Evolutionary conservation across 1,284 basidiomycete genomes (phyloP), one percentile per base, ranked within the genome.

Genomic region (Apiotrichum siamense): DNA sequence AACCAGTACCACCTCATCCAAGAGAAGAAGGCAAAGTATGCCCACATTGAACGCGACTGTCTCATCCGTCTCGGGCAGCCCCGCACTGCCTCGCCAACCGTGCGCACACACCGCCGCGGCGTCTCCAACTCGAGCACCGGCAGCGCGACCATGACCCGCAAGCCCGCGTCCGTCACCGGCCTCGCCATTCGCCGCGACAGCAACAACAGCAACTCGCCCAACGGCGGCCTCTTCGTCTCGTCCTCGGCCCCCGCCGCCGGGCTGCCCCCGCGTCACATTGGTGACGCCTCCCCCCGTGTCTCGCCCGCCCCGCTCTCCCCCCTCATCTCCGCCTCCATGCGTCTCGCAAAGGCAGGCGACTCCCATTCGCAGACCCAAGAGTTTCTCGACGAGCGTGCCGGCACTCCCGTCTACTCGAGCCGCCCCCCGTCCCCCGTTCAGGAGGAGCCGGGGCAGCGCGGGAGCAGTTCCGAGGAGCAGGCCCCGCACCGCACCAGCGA

Each of bases 11-110:
- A 76, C 47, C 68, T 76, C 21, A 60, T 75, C 21, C 71, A 74
- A 44, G 76, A 79, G 64, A 77, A 76, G 57, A 79, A 79, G 62
- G 74, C 71, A 3, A 77, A 78, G 52, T 79, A 79, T 54, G 78
- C 77, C n/a, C 69, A 75, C 49, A 75, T 78, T 44, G 78, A 79
- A 62, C 69, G 76, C 7, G 77, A 78, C 50, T 76, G 77, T 12
- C 63, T 79, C 24, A 74, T 78, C 42, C 60, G 72, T 2, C 67
- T 79, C 2, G 71, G 74, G 1, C 67, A 70, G 4, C 73, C 75
- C 33, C 69, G 70, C 17, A 64, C 61, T 26, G 61, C 50, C 41
- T 59, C 68, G 50, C 60, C 69, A 52, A 27, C 66, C 54, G 25
- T 66, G 59, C 54, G 67, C 62, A 40, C 27, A 3, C 66, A 67